Evolutionary conservation across 129 eudicot species (phyloP), one percentile per base, ranked within the genome.

Genomic region (Solidago caesia): DNA sequence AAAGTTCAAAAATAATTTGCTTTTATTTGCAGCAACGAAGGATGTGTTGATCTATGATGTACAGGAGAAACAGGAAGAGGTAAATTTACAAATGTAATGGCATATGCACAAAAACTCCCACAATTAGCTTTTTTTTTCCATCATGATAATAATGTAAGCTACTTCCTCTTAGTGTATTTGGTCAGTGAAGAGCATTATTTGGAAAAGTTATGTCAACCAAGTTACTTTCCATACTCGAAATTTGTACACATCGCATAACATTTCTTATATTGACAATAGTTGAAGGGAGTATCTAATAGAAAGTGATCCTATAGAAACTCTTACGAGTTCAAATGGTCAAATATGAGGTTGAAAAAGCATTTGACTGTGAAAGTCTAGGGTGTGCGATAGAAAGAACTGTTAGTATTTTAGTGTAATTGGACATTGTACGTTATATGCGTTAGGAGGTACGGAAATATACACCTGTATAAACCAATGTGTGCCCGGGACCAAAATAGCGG

Each of bases 11-110:
- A 42, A 47, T 58, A 2, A 13, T 13, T 14, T 44, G 8, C 1
- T 70, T 25, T 47, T 69, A 65, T 49, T 48, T 71, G 49, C 59
- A 78, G 82, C 76, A 14, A 43, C 51, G 82, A 53, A 63, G 64
- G 26, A 70, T 78, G 57, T 78, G 77, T 51, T 78, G 47, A 68
- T 25, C 63, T 53, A 52, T 62, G 56, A 64, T 44, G 77, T 15
- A 64, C 29, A 5, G n/a, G 66, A 71, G 57, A 70, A 39, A 60
- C 10, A 42, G 21, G 76, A 76, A 41, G 71, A 78, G 82, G 71
- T 49, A 71, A 49, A 61, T 16, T 46, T 44, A 67, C 44, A 42
- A 53, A 7, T 27, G 21, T 61, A 59, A 45, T 44, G 60, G 60
- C 47, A 73, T 73, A 72, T 14, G 41, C 57, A 73, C 27, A 44